Conservation (phyloP, 768 basidiomycete genomes). For the Leccinum fibrillosum region DNA sequence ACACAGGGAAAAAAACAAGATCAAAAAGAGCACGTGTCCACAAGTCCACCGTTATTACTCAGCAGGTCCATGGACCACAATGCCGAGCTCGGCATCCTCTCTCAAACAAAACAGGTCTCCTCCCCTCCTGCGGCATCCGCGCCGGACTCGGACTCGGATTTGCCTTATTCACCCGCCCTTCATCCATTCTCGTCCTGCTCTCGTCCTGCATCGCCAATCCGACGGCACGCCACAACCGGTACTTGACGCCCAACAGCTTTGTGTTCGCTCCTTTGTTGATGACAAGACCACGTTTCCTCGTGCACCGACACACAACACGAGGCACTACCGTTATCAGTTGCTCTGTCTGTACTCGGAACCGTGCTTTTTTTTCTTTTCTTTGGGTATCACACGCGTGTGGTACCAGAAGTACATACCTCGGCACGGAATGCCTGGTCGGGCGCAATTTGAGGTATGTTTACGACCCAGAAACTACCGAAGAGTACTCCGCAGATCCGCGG, state of each 20-base stretch:
- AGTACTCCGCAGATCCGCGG: conserved; percentile 30
- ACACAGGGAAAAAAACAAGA: conserved; percentile 36
- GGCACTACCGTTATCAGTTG: conserved; percentile 5
- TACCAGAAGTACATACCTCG: conserved; percentile 9
- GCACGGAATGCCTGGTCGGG: conserved; percentile 5
- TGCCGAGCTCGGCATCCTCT: conserved; percentile 12
- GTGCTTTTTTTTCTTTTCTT: neutral
- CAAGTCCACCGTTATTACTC: conserved; percentile 20
- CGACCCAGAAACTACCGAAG: neutral
- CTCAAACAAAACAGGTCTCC: neutral
- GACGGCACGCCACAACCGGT: conserved; percentile 4
- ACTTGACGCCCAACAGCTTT: neutral
- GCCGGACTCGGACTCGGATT: conserved; percentile 1
- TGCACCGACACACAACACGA: conserved; percentile 5
- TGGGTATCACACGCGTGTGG: neutral
- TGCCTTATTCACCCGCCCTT: neutral
- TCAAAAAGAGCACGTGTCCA: conserved; percentile 31
- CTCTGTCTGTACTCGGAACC: conserved; percentile 11
- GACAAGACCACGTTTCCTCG: neutral
- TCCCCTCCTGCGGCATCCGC: conserved; percentile 3
- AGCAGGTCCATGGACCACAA: conserved; percentile 26
- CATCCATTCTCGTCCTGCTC: conserved; percentile 17
- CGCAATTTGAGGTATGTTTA: conserved; percentile 1
- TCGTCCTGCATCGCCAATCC: conserved; percentile 7
- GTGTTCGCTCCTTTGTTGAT: neutral